phyloP scores from a whole-genome alignment of 352 stramenopile species.

The Globisporangium alternatum region DNA sequence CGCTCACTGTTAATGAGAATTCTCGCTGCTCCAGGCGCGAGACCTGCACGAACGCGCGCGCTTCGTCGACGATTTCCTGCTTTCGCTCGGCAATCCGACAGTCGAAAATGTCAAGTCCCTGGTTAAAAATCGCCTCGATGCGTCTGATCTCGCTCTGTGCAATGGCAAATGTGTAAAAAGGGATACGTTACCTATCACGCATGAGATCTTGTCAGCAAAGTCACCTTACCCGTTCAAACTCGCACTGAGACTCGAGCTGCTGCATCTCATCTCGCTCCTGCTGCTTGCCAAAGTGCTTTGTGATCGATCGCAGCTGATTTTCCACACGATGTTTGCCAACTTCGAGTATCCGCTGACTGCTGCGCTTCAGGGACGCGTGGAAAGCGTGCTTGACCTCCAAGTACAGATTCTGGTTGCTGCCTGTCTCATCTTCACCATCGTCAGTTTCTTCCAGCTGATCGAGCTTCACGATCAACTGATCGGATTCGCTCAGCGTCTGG shows the following conservation, averaged over 20 bases:
- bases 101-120: conserved; percentile 6
- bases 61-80: conserved; percentile 13
- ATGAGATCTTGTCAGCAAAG: too few relatives aligned
- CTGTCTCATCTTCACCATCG: too few relatives aligned
- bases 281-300: conserved; percentile 5
- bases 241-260: conserved; percentile 4
- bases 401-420: not conserved
- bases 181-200: not conserved
- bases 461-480: conserved; percentile 4
- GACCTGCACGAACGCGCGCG: conserved; percentile 8
- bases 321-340: conserved; percentile 7
- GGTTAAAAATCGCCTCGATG: conserved; percentile 8
- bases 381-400: not conserved
- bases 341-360: conserved; percentile 10
- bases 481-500: conserved; percentile 11
- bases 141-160: conserved; percentile 12
- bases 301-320: conserved; percentile 2
- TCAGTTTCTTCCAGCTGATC: conserved; percentile 10
- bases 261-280: conserved; percentile 14
- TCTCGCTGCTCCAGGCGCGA: conserved; percentile 6
- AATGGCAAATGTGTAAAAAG: not conserved
- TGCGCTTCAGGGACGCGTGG: conserved; percentile 7
- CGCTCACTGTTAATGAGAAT: conserved; percentile 10
- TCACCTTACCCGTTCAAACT: conserved; percentile 19
- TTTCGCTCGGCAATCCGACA: not conserved